These are phyloP conservation scores for Naganishia sp. DNA, from an alignment of 1,284 basidiomycete species.

Conservation along the genomic window DNA sequence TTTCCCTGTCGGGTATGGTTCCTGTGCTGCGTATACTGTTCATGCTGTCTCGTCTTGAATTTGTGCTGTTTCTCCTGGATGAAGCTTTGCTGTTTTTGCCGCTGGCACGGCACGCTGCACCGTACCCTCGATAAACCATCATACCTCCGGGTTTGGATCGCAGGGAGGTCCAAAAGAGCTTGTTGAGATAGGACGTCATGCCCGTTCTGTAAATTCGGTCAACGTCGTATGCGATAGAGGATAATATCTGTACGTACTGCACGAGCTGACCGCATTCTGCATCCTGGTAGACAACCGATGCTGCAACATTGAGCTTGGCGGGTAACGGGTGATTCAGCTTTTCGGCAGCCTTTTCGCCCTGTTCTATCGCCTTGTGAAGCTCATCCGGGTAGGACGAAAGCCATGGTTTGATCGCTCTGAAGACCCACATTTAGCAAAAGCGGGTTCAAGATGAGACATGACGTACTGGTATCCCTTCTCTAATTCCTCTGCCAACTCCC, in stretches of 20 bases:
- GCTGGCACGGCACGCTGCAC: slow-evolving; percentile 47
- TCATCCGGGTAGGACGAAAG: slow-evolving; percentile 58
- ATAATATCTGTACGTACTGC: slow-evolving; percentile 43
- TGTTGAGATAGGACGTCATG: slow-evolving; percentile 48
- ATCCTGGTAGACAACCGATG: slow-evolving; percentile 57
- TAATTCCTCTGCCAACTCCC: slow-evolving; percentile 58
- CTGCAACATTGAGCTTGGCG: slow-evolving; percentile 42
- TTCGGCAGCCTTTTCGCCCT: slow-evolving; percentile 58
- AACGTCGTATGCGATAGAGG: not conserved
- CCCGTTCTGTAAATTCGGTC: slow-evolving; percentile 39
- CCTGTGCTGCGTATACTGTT: slow-evolving; percentile 35
- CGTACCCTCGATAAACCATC: slow-evolving; percentile 56
- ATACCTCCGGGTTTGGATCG: slow-evolving; percentile 51
- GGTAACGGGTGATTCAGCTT: slow-evolving; percentile 58
- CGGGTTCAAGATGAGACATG: not conserved
- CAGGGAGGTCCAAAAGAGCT: slow-evolving; percentile 51
- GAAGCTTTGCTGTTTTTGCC: slow-evolving; percentile 37
- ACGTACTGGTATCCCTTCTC: slow-evolving; percentile 56
- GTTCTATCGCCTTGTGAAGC: slow-evolving; percentile 55
- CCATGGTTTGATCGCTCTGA: slow-evolving; percentile 43
- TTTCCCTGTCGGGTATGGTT: slow-evolving; percentile 34
- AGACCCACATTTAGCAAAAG: slow-evolving; percentile 1
- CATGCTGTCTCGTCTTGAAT: slow-evolving; percentile 40
- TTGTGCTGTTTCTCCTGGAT: slow-evolving; percentile 28
- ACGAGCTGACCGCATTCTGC: slow-evolving; percentile 55